A percentile compares a stretch with the other conserved stretches of the same genome.
These are phyloP conservation scores for Eremothecium gossypii DNA, from an alignment of 1,139 yeast genomes.

Conservation along the genomic window DNA sequence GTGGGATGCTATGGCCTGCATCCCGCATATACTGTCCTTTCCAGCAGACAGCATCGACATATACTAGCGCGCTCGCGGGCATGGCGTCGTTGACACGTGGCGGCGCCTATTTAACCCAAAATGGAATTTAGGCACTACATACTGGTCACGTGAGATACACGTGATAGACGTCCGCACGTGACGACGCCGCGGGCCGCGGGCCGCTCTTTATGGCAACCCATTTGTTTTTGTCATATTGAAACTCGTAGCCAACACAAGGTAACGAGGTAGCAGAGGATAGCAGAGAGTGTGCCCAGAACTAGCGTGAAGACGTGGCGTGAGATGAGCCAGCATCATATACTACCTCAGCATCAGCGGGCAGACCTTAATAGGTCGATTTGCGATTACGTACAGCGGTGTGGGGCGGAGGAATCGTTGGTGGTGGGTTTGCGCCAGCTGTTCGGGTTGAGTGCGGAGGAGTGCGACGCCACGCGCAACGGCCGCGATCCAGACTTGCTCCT, in stretches of 20 bases:
- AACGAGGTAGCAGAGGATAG: not conserved
- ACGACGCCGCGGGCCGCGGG: no score
- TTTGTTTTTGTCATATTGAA: no score
- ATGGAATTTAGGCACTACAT: no score
- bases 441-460: not conserved
- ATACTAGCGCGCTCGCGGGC: no score
- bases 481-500: conserved; percentile 42
- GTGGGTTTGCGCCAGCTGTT: conserved; percentile 1
- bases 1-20: no score
- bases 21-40: no score
- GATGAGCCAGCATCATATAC: conserved; percentile 2
- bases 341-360: conserved; percentile 4
- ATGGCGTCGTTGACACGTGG: no score
- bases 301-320: not conserved
- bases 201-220: no score
- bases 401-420: conserved; percentile 2
- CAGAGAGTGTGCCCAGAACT: not conserved
- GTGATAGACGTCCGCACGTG: no score
- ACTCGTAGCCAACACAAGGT: not conserved
- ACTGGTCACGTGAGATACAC: no score
- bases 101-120: no score
- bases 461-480: conserved; percentile 1
- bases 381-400: conserved; percentile 6
- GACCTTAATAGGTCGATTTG: conserved; percentile 4
- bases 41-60: no score